Percentiles rank a stretch among this genome's conserved stretches.
Evolutionary conservation across 768 basidiomycete species (phyloP).

Genomic region (Calocybe gangraenosa): DNA sequence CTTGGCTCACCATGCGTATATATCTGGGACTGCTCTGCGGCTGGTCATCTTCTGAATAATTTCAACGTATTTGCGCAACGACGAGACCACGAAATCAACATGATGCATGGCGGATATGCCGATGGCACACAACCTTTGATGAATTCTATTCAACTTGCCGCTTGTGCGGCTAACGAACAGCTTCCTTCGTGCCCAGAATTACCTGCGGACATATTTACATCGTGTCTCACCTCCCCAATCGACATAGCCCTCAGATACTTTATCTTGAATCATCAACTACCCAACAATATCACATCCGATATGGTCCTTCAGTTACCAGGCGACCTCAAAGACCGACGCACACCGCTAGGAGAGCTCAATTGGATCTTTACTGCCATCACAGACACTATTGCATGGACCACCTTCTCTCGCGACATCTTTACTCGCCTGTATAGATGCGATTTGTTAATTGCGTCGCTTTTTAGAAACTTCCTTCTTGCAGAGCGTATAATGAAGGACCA

Average conservation of each 20-base stretch:
- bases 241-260: constrained; percentile 95
- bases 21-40: constrained; percentile 99
- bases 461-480: constrained; percentile 95
- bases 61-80: constrained; percentile 78
- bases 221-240: constrained; percentile 96
- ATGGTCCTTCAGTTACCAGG: constrained; percentile 96
- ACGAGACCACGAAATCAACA: constrained; percentile 63
- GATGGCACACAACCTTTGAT: constrained; percentile 68
- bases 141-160: constrained; percentile 91
- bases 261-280: constrained; percentile 85
- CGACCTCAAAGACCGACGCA: constrained; percentile 93
- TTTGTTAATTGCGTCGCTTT: constrained; percentile 91
- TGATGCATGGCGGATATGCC: constrained; percentile 53
- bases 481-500: constrained; percentile 98
- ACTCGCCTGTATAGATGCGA: constrained; percentile 93
- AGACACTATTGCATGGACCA: constrained; percentile 99
- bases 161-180: constrained; percentile 87
- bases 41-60: constrained; percentile 88
- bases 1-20: constrained; percentile 93
- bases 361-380: constrained; percentile 99
- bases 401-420: constrained; percentile 90
- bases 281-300: constrained; percentile 75
- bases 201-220: constrained; percentile 96
- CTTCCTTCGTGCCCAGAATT: constrained; percentile 95
- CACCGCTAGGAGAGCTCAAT: constrained; percentile 96